Evolutionary conservation across 2,329 filamentous ascomycete genomes (phyloP), one percentile per base, ranked within the genome.

Genomic region (Knoxdaviesia proteae): DNA sequence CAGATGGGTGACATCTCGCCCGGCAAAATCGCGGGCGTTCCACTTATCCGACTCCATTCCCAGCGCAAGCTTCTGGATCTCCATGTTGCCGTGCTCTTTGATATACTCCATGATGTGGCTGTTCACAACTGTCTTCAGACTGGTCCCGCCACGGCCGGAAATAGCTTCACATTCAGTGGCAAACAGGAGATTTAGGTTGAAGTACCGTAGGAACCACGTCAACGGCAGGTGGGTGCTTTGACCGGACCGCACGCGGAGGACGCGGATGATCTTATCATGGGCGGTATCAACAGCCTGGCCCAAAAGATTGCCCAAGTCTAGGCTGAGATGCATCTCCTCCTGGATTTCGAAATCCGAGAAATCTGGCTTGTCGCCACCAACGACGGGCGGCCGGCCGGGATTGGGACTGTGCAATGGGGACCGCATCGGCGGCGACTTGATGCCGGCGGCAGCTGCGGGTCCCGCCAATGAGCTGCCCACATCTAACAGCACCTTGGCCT

Each of bases 401-500:
- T 56, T 58, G 1, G 70, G 69, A 45, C 70, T 74, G 36, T 66
- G 60, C 2, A 71, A 57, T 0, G 70, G 70, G 4, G 70, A 74
- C 48, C 62, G 61, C 7, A 67, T 45, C 1, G 62, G 60, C 1
- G 68, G 67, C 6, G 68, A 70, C 45, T 60, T 64, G 35, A 67
- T 45, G 5, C 61, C 63, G 20, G 35, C 38, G 6, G 36, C 31
- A 7, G 34, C 39, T 20, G 20, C 20, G 0, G 54, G 50, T 3
- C 39, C 32, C 2, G 49, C 58, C 42, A 82, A 68, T 8, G 74
- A 78, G 55, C 86, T 94, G 1, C 87, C 90, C 20, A 94, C 82
- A 57, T 98, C 90, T 7, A 98, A 67, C n/a, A 98, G 61, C 7
- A 96, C 77, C 57, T 98, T 98, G 44, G 90, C 81, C 56, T 96